Percentiles rank a stretch among this genome's conserved stretches.
phyloP scores from a whole-genome alignment of 1,284 basidiomycete species.

The Termitomyces sp. region DNA sequence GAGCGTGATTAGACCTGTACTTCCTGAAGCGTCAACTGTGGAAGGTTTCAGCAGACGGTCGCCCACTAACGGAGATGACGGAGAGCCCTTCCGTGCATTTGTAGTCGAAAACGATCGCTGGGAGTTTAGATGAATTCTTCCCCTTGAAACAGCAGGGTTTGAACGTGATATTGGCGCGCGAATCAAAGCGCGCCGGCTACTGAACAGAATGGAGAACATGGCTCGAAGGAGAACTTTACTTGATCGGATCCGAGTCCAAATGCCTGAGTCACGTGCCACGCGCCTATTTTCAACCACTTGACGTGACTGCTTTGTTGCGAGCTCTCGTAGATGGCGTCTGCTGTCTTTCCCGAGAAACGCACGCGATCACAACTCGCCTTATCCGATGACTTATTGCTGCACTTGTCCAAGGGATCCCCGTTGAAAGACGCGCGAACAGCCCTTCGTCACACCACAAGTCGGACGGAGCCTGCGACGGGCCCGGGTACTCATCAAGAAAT shows the following conservation, averaged over 20 bases:
- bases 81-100: constrained; percentile 5
- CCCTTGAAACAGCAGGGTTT: neutral
- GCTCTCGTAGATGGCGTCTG: constrained; percentile 23
- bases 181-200: neutral
- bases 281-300: constrained; percentile 23
- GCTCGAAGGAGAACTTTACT: constrained; percentile 2
- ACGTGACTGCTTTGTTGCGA: constrained; percentile 14
- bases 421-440: constrained; percentile 45
- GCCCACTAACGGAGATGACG: constrained; percentile 22
- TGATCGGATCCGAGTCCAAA: too few relatives aligned
- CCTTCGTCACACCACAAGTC: constrained; percentile 19
- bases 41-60: constrained; percentile 1
- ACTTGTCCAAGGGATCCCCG: constrained; percentile 40
- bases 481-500: constrained; percentile 2
- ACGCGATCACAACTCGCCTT: constrained; percentile 48
- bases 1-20: constrained; percentile 34
- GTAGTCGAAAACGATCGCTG: constrained; percentile 8
- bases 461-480: neutral
- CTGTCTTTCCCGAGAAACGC: constrained; percentile 31
- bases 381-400: constrained; percentile 36
- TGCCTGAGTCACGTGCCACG: constrained; percentile 22
- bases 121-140: neutral
- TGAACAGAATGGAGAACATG: constrained; percentile 11
- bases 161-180: neutral
- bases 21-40: constrained; percentile 26